Percentiles rank a stretch among this genome's conserved stretches.
phyloP scores from a whole-genome alignment of 1,284 basidiomycete species.

The Phenoliferia sp. region DNA sequence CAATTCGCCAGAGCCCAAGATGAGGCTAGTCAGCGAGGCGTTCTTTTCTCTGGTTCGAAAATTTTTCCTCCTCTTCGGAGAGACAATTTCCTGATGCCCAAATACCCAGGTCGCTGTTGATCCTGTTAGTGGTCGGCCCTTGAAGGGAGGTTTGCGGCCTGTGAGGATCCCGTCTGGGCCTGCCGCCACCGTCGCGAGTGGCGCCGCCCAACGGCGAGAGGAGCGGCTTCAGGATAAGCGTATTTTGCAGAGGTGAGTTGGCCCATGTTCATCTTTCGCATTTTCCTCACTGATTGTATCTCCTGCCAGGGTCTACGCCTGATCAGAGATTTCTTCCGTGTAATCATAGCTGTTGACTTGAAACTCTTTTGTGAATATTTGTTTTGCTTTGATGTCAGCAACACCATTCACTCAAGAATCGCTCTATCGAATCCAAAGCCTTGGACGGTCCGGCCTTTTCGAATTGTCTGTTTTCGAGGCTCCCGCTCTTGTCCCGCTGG shows the following conservation, averaged over 20 bases:
- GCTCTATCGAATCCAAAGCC: too few relatives aligned
- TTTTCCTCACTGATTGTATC: too few relatives aligned
- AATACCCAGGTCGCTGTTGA: constrained; percentile 28
- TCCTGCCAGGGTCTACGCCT: too few relatives aligned
- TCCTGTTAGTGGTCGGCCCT: constrained; percentile 17
- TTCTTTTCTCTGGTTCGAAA: constrained; percentile 26
- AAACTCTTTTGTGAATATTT: too few relatives aligned
- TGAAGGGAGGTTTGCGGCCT: constrained; percentile 16
- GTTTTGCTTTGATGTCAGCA: too few relatives aligned
- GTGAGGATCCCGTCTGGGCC: constrained; percentile 16
- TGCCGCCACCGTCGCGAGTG: constrained; percentile 13
- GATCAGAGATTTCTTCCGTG: too few relatives aligned
- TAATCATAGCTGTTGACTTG: too few relatives aligned
- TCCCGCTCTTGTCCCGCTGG: too few relatives aligned
- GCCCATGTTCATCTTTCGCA: not conserved
- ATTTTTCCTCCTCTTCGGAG: not conserved
- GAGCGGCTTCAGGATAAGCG: constrained; percentile 28
- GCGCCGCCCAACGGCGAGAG: constrained; percentile 17
- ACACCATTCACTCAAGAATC: too few relatives aligned
- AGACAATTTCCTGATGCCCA: too few relatives aligned
- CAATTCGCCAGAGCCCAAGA: constrained; percentile 14
- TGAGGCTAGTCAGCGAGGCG: constrained; percentile 21
- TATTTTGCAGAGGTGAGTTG: constrained; percentile 24
- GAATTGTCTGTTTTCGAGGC: too few relatives aligned
- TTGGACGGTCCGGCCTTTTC: too few relatives aligned